A percentile compares a stretch with the other conserved stretches of the same genome.
phyloP scores from a whole-genome alignment of 2,329 filamentous ascomycete species.

The Fusarium oligoseptatum region DNA sequence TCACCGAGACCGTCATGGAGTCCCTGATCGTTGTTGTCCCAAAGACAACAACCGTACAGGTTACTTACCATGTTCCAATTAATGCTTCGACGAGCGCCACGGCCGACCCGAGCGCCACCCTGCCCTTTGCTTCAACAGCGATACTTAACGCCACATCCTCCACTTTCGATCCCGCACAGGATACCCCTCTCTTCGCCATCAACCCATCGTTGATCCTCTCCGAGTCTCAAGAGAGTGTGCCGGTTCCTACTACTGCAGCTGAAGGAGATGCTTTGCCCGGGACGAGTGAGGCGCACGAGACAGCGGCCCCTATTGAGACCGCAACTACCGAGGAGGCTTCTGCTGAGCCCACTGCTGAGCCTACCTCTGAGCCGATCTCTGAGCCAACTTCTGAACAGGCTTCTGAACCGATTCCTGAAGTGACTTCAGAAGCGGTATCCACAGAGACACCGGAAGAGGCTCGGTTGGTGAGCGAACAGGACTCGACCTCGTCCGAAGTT shows the following conservation, averaged over 20 bases:
- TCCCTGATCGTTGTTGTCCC: slow-evolving; percentile 30
- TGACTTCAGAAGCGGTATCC: slow-evolving; percentile 7
- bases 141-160: slow-evolving; percentile 18
- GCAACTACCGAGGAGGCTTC: background rate
- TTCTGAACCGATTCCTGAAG: background rate
- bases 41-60: slow-evolving; percentile 32
- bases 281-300: slow-evolving; percentile 22
- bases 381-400: background rate
- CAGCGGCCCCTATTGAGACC: slow-evolving; percentile 6
- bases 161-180: slow-evolving; percentile 8
- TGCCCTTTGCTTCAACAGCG: slow-evolving; percentile 27
- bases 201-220: slow-evolving; percentile 26
- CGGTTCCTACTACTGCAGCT: slow-evolving; percentile 21
- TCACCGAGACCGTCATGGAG: slow-evolving; percentile 37
- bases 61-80: slow-evolving; percentile 34
- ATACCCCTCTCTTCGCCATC: slow-evolving; percentile 32
- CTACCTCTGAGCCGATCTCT: slow-evolving; percentile 19
- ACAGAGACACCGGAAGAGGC: slow-evolving; percentile 20
- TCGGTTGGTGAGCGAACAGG: slow-evolving; percentile 12
- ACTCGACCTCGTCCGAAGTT: slow-evolving; percentile 25
- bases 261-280: slow-evolving; percentile 24
- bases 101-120: background rate
- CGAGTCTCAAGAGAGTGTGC: slow-evolving; percentile 19
- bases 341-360: slow-evolving; percentile 3
- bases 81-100: slow-evolving; percentile 22